A percentile compares a stretch with the other conserved stretches of the same genome.
These are phyloP conservation scores for Jaminaea rosea DNA, from an alignment of 1,284 basidiomycete genomes.

Conservation along the genomic window DNA sequence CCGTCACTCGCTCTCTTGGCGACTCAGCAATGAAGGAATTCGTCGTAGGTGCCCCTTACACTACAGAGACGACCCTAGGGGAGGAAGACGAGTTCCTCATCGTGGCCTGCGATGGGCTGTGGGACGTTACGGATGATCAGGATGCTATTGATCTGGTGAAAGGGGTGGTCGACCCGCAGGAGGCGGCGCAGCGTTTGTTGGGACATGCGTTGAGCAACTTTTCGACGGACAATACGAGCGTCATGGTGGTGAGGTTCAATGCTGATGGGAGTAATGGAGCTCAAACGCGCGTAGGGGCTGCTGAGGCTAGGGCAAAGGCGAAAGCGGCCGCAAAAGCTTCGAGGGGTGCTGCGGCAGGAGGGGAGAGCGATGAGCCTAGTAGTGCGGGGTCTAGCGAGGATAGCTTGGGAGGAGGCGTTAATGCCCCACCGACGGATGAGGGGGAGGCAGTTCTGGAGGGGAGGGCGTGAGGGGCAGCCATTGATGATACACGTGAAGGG, in stretches of 20 bases:
- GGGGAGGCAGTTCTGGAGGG: too few relatives aligned
- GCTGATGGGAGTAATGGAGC: not conserved
- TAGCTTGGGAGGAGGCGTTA: too few relatives aligned
- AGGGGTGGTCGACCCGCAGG: slow-evolving; percentile 66
- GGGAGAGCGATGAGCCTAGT: too few relatives aligned
- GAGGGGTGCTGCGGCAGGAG: too few relatives aligned
- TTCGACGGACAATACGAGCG: slow-evolving; percentile 69
- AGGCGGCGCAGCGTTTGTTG: slow-evolving; percentile 68
- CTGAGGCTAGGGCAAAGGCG: not conserved
- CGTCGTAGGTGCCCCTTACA: slow-evolving; percentile 94
- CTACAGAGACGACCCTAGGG: slow-evolving; percentile 84
- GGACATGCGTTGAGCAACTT: slow-evolving; percentile 77
- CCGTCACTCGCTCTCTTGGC: slow-evolving; percentile 89
- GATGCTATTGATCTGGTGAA: slow-evolving; percentile 78
- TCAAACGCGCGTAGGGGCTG: not conserved
- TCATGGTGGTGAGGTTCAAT: slow-evolving; percentile 41
- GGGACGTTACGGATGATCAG: slow-evolving; percentile 93
- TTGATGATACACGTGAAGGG: too few relatives aligned
- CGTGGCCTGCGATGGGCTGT: slow-evolving; percentile 93
- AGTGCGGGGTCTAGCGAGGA: too few relatives aligned
- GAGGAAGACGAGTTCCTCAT: slow-evolving; percentile 90
- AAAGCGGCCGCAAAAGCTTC: too few relatives aligned
- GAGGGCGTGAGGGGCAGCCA: too few relatives aligned
- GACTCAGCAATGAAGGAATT: slow-evolving; percentile 99
- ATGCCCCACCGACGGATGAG: too few relatives aligned